phyloP scores from a whole-genome alignment of 106 monocot genomes.

The Allium fistulosum region DNA sequence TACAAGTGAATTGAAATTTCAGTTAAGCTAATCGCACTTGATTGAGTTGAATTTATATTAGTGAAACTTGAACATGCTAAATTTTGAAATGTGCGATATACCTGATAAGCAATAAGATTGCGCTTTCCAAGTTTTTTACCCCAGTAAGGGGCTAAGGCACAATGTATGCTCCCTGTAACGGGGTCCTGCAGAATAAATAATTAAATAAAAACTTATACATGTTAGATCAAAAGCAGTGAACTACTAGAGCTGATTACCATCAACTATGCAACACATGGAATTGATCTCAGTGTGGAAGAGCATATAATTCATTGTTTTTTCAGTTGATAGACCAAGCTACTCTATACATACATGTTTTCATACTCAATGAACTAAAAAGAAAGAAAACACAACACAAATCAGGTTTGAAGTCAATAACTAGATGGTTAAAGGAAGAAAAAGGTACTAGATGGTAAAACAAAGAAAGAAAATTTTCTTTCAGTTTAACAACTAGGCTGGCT shows the following conservation, averaged over 20 bases:
- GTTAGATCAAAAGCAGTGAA: background rate
- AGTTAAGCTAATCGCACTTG: background rate
- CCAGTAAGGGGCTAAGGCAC: slow-evolving; percentile 82
- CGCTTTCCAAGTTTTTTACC: slow-evolving; percentile 54
- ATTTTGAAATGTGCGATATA: slow-evolving; percentile 12
- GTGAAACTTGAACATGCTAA: background rate
- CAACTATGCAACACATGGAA: background rate
- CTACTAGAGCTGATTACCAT: too few relatives aligned
- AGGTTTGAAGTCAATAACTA: too few relatives aligned
- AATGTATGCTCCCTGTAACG: slow-evolving; percentile 84
- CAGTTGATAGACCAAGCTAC: too few relatives aligned
- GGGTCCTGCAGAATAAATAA: slow-evolving; percentile 48
- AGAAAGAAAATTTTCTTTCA: too few relatives aligned
- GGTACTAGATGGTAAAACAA: too few relatives aligned
- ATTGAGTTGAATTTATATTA: background rate
- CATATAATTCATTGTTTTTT: background rate
- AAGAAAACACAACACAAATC: too few relatives aligned
- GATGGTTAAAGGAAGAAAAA: too few relatives aligned
- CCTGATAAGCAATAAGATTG: slow-evolving; percentile 60
- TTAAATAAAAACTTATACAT: background rate
- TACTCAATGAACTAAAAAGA: too few relatives aligned
- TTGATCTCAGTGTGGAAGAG: background rate
- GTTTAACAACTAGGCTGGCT: too few relatives aligned
- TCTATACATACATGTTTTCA: too few relatives aligned
- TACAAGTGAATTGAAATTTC: background rate